Conservation (phyloP, 371 early-diverging fungal species). For the Mucor indicus region DNA sequence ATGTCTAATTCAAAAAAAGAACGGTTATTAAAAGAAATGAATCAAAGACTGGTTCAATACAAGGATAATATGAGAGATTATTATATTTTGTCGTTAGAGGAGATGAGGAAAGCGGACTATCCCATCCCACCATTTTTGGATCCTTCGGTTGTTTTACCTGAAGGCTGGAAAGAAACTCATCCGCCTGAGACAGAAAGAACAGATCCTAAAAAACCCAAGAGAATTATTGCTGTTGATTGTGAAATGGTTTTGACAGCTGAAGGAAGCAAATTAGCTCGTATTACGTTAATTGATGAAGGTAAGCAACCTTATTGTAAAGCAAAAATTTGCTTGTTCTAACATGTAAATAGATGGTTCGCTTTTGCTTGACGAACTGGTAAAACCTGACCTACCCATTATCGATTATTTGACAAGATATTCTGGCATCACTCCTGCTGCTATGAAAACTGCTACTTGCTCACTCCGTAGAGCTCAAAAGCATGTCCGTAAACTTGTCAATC, state of each 20-base stretch:
- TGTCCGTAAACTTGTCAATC: slow-evolving; percentile 50
- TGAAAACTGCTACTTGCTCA: slow-evolving; percentile 51
- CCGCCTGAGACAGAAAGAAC: slow-evolving; percentile 19
- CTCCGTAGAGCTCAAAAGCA: slow-evolving; percentile 59
- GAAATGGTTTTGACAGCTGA: slow-evolving; percentile 77
- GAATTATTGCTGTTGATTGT: slow-evolving; percentile 74
- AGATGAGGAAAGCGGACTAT: slow-evolving; percentile 45
- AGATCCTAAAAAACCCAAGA: slow-evolving; percentile 9
- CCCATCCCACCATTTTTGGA: slow-evolving; percentile 55
- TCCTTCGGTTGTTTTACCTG: slow-evolving; percentile 19
- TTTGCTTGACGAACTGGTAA: slow-evolving; percentile 71
- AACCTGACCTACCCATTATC: slow-evolving; percentile 61
- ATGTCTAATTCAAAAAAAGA: slow-evolving; percentile 21
- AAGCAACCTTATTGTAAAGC: background rate
- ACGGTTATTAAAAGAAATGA: slow-evolving; percentile 12
- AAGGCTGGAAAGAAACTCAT: slow-evolving; percentile 58
- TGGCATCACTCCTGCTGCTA: slow-evolving; percentile 65
- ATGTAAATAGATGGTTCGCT: slow-evolving; percentile 31
- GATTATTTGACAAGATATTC: slow-evolving; percentile 70
- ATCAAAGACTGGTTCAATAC: slow-evolving; percentile 7
- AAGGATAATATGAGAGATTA: slow-evolving; percentile 41
- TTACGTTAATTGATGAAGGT: slow-evolving; percentile 62
- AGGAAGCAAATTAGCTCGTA: slow-evolving; percentile 73
- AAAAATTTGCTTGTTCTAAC: background rate
- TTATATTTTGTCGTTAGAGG: slow-evolving; percentile 47